Evolutionary conservation across 2,329 filamentous ascomycete species (phyloP), one percentile per base, ranked within the genome.

Genomic region (Fusarium brevicatenulatum): DNA sequence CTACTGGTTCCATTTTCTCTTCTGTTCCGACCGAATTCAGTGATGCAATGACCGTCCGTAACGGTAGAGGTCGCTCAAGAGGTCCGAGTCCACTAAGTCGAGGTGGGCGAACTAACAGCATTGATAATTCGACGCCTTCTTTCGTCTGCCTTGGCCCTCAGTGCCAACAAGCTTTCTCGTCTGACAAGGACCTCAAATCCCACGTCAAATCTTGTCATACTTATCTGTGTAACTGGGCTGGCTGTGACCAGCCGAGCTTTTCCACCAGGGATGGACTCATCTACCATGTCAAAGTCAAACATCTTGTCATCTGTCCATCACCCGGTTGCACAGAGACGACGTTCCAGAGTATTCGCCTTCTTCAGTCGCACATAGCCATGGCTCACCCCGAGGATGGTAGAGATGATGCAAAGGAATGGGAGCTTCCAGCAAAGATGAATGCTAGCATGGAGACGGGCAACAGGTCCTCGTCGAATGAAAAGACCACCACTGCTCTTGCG

Each of bases 281-380:
- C 21, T 82, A 83, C 77, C 84, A 86, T 64, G 83, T 86, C 43
- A 84, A 85, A 62, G 76, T 77, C 25, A 81, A 85, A 52, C 84
- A 86, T 65, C 77, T 85, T 16, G 78, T 85, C 34, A 73, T 83
- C 32, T 86, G 84, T 36, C 84, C 84, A 0, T 78, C 80, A 2
- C 71, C 78, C 1, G 82, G 80, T 2, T 86, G 84, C 61, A 75
- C 78, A 39, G 82, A 85, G 55, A 75, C 74, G n/a, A 70, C 74
- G 2, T 84, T 84, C 42, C 71, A 74, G n/a, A 81, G 60, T 43
- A 73, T 71, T 10, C 80, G 80, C n/a, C 65, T 81, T 8, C 74
- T 86, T 4, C 77, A 79, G 30, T 79, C 79, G 7, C 84, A 86
- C 61, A 70, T 86, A 18, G 70, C 78, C 32, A 80, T 80, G 44